Conservation (phyloP, 495 filamentous ascomycete genomes). For the Amniculicola lignicola region DNA sequence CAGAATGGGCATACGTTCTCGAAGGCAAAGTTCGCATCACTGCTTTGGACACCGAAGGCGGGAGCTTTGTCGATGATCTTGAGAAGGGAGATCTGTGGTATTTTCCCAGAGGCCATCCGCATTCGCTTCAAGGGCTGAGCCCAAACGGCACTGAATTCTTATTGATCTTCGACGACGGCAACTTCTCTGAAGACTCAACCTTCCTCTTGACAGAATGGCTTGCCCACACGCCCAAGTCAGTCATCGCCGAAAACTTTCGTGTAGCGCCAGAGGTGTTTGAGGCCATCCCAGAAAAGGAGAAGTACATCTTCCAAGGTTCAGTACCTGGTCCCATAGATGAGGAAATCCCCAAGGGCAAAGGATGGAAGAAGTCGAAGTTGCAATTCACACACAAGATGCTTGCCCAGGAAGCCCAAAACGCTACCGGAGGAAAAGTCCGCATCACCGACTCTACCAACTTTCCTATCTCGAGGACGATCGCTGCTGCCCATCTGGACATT, state of each 20-base stretch:
- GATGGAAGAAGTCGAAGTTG: conserved; percentile 56
- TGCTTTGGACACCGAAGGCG: conserved; percentile 65
- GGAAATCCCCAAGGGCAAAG: conserved; percentile 42
- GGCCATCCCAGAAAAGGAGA: conserved; percentile 55
- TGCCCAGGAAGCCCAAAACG: conserved; percentile 52
- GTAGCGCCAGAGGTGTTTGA: conserved; percentile 57
- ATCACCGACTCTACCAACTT: conserved; percentile 68
- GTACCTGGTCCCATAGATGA: conserved; percentile 55
- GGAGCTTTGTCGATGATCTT: conserved; percentile 67
- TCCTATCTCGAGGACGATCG: conserved; percentile 60
- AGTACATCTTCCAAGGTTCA: conserved; percentile 69
- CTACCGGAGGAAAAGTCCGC: conserved; percentile 56
- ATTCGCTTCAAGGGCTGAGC: conserved; percentile 64
- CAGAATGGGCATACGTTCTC: conserved; percentile 67
- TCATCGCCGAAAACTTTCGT: conserved; percentile 64
- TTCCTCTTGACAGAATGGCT: conserved; percentile 68
- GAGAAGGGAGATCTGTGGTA: conserved; percentile 71
- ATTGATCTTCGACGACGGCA: conserved; percentile 65
- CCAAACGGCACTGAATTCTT: conserved; percentile 69
- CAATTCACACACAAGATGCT: conserved; percentile 63
- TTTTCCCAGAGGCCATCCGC: conserved; percentile 68
- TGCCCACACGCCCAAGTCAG: conserved; percentile 60
- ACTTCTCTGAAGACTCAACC: conserved; percentile 68
- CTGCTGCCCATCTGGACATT: conserved; percentile 60
- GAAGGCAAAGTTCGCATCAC: conserved; percentile 53